Evolutionary conservation across 352 stramenopile species (phyloP).

Genomic region (Phytophthora pistaciae): DNA sequence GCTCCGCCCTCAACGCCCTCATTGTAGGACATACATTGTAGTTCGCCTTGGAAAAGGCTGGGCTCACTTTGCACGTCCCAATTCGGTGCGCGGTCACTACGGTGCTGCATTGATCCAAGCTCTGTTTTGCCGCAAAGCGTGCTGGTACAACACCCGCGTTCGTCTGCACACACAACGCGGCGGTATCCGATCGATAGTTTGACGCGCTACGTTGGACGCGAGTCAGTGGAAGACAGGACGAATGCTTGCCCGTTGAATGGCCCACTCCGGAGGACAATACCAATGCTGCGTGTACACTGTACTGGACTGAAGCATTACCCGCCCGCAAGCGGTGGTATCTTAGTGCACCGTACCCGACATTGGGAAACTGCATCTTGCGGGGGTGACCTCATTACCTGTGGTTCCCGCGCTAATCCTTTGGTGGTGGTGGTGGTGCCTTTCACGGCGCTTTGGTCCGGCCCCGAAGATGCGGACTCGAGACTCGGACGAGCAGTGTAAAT

Average conservation of each 20-base stretch:
- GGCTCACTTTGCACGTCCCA: slow-evolving; percentile 8
- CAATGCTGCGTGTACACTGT: background rate
- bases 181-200: slow-evolving; percentile 3
- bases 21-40: slow-evolving; percentile 1
- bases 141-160: background rate
- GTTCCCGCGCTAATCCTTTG: background rate
- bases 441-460: background rate
- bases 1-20: background rate
- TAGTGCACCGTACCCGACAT: background rate
- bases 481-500: slow-evolving; percentile 13
- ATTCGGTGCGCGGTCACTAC: slow-evolving; percentile 29
- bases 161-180: background rate
- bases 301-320: background rate
- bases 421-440: background rate
- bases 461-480: slow-evolving; percentile 11
- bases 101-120: background rate
- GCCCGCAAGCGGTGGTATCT: background rate
- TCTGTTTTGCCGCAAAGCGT: background rate
- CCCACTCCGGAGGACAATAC: background rate
- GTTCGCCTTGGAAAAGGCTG: slow-evolving; percentile 10
- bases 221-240: slow-evolving; percentile 22
- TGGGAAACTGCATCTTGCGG: background rate
- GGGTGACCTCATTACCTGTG: background rate
- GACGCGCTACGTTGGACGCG: slow-evolving; percentile 17
- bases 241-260: slow-evolving; percentile 16